These are phyloP conservation scores for Talaromyces atroroseus DNA, from an alignment of 2,329 filamentous ascomycete species.

Conservation along the genomic window DNA sequence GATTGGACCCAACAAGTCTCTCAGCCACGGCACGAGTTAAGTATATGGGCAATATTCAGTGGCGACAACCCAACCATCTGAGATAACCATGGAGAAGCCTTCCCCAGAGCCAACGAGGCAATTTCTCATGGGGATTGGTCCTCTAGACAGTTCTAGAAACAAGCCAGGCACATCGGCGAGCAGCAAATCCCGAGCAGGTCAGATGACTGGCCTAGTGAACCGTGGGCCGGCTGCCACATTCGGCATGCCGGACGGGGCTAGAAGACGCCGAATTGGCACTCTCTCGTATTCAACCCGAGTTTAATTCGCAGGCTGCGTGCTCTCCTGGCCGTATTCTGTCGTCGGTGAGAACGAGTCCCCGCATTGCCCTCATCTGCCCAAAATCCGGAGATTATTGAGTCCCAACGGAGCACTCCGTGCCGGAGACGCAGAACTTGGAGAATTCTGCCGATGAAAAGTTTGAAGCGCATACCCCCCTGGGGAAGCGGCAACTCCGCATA, in stretches of 20 bases:
- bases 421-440: not conserved
- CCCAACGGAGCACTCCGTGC: not conserved
- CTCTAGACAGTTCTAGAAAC: no score
- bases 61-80: no score
- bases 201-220: no score
- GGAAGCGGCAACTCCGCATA: not conserved
- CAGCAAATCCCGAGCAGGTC: no score
- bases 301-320: not conserved
- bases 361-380: not conserved
- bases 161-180: no score
- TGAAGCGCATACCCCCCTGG: not conserved
- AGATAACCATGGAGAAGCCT: no score
- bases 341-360: not conserved
- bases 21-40: no score
- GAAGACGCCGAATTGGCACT: not conserved
- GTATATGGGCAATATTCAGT: no score
- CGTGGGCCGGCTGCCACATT: not conserved
- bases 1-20: no score
- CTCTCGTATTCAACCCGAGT: not conserved
- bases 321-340: not conserved
- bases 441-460: not conserved
- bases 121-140: no score
- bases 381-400: not conserved
- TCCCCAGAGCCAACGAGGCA: no score
- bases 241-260: conserved; percentile 6